Conservation (phyloP, 257 asterid genomes). For the Gentiana straminea region DNA sequence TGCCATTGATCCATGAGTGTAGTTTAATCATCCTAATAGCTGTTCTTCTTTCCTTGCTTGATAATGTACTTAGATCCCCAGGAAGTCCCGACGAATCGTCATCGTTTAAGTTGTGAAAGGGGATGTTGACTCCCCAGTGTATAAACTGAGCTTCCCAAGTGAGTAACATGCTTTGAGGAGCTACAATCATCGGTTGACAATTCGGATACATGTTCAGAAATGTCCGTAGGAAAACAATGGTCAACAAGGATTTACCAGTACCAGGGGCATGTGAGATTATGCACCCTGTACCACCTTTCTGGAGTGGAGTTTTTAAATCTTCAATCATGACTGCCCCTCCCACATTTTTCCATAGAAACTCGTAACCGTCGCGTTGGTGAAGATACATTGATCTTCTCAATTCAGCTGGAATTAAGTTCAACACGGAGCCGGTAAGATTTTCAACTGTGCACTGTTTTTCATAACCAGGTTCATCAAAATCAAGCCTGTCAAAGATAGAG, state of each 20-base stretch:
- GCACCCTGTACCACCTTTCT: slow-evolving; percentile 50
- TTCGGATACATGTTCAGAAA: slow-evolving; percentile 43
- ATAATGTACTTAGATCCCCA: slow-evolving; percentile 7
- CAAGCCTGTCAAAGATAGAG: slow-evolving; percentile 1
- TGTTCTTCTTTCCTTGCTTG: slow-evolving; percentile 3
- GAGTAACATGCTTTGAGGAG: slow-evolving; percentile 61
- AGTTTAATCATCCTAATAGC: slow-evolving; percentile 33
- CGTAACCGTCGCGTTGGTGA: slow-evolving; percentile 61
- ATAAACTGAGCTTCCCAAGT: slow-evolving; percentile 62
- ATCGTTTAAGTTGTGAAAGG: slow-evolving; percentile 57
- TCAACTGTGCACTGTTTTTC: neutral
- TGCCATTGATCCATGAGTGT: slow-evolving; percentile 38
- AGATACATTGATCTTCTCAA: slow-evolving; percentile 27
- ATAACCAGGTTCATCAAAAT: slow-evolving; percentile 6
- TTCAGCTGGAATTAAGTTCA: slow-evolving; percentile 37
- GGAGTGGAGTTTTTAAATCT: slow-evolving; percentile 19
- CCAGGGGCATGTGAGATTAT: slow-evolving; percentile 90
- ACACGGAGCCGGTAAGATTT: slow-evolving; percentile 28
- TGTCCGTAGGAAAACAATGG: slow-evolving; percentile 53
- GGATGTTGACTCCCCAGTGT: slow-evolving; percentile 38
- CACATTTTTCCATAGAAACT: slow-evolving; percentile 53
- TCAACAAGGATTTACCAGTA: slow-evolving; percentile 66
- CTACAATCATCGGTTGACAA: slow-evolving; percentile 59
- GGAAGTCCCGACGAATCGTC: slow-evolving; percentile 16
- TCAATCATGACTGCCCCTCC: slow-evolving; percentile 47